These are phyloP conservation scores for Podospora comata DNA, from an alignment of 495 filamentous ascomycete genomes.

Conservation along the genomic window DNA sequence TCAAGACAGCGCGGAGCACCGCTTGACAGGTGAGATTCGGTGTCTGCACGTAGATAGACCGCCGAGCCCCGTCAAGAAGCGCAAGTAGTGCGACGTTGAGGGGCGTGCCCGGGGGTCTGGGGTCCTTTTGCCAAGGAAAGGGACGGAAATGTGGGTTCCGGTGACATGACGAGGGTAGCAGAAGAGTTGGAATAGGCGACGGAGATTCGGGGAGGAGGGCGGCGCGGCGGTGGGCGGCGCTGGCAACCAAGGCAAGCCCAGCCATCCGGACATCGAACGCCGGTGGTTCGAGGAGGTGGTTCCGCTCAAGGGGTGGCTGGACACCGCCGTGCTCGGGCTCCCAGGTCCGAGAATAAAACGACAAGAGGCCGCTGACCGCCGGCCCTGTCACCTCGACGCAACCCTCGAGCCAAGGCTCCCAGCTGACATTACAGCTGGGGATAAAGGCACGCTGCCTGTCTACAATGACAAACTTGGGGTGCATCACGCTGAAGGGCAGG, in stretches of 20 bases:
- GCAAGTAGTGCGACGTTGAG: constrained; percentile 61
- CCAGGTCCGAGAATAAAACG: constrained; percentile 62
- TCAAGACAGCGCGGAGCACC: constrained; percentile 53
- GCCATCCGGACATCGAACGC: constrained; percentile 10
- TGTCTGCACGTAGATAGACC: constrained; percentile 61
- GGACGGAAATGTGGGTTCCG: constrained; percentile 53
- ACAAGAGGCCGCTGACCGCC: constrained; percentile 50
- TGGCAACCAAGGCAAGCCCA: constrained; percentile 13
- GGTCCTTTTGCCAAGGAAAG: constrained; percentile 43
- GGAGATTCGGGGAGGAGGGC: constrained; percentile 1
- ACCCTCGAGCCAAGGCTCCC: constrained; percentile 73
- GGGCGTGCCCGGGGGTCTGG: constrained; percentile 58
- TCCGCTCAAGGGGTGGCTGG: background rate
- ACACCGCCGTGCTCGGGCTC: constrained; percentile 23
- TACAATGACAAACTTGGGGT: constrained; percentile 71
- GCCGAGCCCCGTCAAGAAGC: constrained; percentile 49
- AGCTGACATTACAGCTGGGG: constrained; percentile 72
- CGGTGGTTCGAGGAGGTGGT: background rate
- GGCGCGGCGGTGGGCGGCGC: constrained; percentile 20
- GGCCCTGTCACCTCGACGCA: constrained; percentile 59
- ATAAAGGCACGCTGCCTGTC: constrained; percentile 59
- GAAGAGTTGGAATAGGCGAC: constrained; percentile 43
- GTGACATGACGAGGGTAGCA: constrained; percentile 69
- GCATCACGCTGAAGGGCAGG: constrained; percentile 70
- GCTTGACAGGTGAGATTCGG: constrained; percentile 65